Evolutionary conservation across 306 rosid species (phyloP), one percentile per base, ranked within the genome.

Genomic region (Cucurbita argyrosperma): DNA sequence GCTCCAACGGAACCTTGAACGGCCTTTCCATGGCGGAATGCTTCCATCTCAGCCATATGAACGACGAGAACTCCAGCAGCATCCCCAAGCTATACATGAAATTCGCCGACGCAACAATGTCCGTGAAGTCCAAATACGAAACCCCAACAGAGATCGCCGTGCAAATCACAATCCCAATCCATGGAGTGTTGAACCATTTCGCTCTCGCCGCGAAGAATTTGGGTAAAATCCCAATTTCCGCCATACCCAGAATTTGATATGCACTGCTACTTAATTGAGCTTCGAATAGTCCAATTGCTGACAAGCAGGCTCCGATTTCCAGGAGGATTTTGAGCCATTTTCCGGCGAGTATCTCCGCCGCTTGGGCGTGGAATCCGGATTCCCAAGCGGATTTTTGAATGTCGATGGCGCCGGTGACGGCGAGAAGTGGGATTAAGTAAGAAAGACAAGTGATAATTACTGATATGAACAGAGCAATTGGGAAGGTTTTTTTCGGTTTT

Each of bases 231-330:
- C 75, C 75, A 12, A 50, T 71, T 3, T 71, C 75, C n/a, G 75
- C 75, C 75, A 71, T 71, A 6, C 75, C 75, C 47, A 71, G 35
- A 5, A 71, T 51, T 58, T 71, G 75, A 30, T 50, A 71, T 5
- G 75, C 60, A 7, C 75, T 71, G 61, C 75, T 71, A 10, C 75
- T 71, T 45, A 71, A 15, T 52, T 71, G 75, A 15, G 75, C 75
- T 5, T 71, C 75, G 54, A 71, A 71, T 5, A 71, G 16, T 15
- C 75, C 75, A 4, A 71, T 71, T 9, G 16, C 75, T 23, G 75
- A 71, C 18, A 71, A 16, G 0, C 4, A 1, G 0, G 75, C 9
- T 10, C 75, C 75, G 62, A 71, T 51, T 54, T 71, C 75, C 9
- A 71, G 23, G 18, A 50, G 54, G 62, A 71, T 37, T 71, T 71